Percentiles rank a stretch among this genome's conserved stretches.
Evolutionary conservation across 331 rosid genomes (phyloP).

Genomic region (Acacia concinna): DNA sequence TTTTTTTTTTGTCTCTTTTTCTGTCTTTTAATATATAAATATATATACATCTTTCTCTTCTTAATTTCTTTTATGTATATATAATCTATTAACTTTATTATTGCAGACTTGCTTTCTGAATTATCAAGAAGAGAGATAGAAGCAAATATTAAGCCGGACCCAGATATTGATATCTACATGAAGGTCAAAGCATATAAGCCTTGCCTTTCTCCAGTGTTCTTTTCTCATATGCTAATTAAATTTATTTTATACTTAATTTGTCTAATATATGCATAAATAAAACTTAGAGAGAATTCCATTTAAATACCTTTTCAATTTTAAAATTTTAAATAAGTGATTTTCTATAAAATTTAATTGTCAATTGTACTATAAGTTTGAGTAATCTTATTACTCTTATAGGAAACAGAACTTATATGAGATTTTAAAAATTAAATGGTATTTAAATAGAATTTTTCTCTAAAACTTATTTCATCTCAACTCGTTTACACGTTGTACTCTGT

Average conservation of each 20-base stretch:
- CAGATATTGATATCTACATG: slow-evolving; percentile 72
- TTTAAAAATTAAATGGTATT: too few relatives aligned
- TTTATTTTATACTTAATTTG: background rate
- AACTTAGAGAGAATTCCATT: too few relatives aligned
- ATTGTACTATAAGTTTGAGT: too few relatives aligned
- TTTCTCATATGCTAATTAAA: background rate
- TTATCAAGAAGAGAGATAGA: slow-evolving; percentile 68
- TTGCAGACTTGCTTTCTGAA: slow-evolving; percentile 63
- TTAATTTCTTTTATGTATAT: background rate
- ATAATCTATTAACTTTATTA: background rate
- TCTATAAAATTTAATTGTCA: too few relatives aligned
- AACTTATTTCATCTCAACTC: background rate
- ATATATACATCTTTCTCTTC: background rate
- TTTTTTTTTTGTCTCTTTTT: background rate
- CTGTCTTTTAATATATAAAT: background rate
- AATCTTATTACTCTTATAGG: too few relatives aligned
- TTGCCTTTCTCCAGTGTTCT: background rate
- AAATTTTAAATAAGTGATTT: too few relatives aligned
- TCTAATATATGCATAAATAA: too few relatives aligned
- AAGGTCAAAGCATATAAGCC: slow-evolving; percentile 45
- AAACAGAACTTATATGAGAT: too few relatives aligned
- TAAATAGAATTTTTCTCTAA: too few relatives aligned
- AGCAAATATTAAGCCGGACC: slow-evolving; percentile 71
- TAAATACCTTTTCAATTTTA: too few relatives aligned
- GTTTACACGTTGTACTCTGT: background rate